These are phyloP conservation scores for Epichloe sibirici DNA, from an alignment of 2,329 filamentous ascomycete genomes.

Conservation along the genomic window DNA sequence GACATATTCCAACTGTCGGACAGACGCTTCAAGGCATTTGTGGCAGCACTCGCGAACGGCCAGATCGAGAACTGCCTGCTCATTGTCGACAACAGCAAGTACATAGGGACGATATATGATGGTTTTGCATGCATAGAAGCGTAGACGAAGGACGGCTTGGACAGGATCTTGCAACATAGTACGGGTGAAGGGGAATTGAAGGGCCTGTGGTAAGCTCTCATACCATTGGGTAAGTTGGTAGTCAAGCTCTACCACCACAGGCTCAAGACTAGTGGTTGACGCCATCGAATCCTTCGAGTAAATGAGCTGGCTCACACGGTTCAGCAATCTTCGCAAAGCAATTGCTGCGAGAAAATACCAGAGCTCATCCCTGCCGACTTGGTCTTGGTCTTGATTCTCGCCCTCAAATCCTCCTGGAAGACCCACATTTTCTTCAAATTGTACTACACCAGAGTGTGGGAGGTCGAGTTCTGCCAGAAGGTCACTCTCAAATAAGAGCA, in stretches of 20 bases:
- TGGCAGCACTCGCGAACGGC: conserved; percentile 66
- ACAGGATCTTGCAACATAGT: conserved; percentile 58
- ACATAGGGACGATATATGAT: conserved; percentile 82
- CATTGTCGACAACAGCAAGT: conserved; percentile 65
- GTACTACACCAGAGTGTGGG: conserved; percentile 70
- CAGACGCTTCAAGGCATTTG: conserved; percentile 69
- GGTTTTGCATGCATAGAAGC: conserved; percentile 76
- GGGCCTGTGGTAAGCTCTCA: conserved; percentile 58
- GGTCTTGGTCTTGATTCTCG: conserved; percentile 42
- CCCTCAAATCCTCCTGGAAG: conserved; percentile 68
- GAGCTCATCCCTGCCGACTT: conserved; percentile 59
- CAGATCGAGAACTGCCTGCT: conserved; percentile 57
- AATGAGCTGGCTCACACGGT: conserved; percentile 67
- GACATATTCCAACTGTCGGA: conserved; percentile 70
- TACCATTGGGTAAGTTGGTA: conserved; percentile 80
- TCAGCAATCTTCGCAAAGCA: conserved; percentile 62
- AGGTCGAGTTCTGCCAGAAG: conserved; percentile 68
- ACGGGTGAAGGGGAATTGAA: conserved; percentile 66
- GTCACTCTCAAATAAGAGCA: conserved; percentile 69
- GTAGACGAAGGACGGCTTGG: conserved; percentile 65
- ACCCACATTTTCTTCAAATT: conserved; percentile 70
- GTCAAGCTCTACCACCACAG: conserved; percentile 68
- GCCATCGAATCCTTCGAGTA: conserved; percentile 63
- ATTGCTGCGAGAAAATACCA: conserved; percentile 85
- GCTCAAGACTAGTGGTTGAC: conserved; percentile 61